Conservation (phyloP, 225 moss, liverwort and hornwort species). For the Neckera pumila region DNA sequence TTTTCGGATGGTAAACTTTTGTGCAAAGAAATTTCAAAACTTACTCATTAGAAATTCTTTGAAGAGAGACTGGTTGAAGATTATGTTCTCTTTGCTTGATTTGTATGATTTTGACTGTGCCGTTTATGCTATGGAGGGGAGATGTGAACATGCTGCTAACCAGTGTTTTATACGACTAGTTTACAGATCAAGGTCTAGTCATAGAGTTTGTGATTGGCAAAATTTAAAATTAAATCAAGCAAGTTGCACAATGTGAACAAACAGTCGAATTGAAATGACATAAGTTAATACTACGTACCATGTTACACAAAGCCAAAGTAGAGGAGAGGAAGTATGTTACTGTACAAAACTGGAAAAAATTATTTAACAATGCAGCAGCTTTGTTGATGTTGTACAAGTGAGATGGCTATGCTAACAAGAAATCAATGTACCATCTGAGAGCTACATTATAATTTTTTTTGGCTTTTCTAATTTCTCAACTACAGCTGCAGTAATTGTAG, state of each 20-base stretch:
- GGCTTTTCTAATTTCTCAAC: background rate
- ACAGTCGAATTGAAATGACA: no score
- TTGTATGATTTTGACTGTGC: background rate
- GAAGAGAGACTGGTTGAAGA: no score
- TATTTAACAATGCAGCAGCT: background rate
- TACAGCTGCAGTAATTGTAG: background rate
- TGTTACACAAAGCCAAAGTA: background rate
- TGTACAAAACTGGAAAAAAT: background rate
- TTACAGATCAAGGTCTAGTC: fast-evolving
- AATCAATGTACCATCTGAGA: background rate
- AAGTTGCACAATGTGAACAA: no score
- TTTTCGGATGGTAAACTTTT: background rate
- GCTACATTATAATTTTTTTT: background rate
- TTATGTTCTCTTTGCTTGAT: background rate
- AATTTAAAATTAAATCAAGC: no score
- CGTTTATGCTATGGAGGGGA: background rate
- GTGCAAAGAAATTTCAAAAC: background rate
- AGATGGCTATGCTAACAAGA: background rate
- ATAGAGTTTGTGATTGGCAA: background rate
- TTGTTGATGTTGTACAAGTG: background rate
- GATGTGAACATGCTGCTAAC: background rate
- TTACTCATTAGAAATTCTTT: fast-evolving
- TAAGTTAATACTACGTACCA: background rate
- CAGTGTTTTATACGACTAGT: background rate
- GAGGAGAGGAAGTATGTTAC: background rate